Evolutionary conservation across 495 filamentous ascomycete species (phyloP).

Genomic region (Lasiosphaeriaceae sp.): DNA sequence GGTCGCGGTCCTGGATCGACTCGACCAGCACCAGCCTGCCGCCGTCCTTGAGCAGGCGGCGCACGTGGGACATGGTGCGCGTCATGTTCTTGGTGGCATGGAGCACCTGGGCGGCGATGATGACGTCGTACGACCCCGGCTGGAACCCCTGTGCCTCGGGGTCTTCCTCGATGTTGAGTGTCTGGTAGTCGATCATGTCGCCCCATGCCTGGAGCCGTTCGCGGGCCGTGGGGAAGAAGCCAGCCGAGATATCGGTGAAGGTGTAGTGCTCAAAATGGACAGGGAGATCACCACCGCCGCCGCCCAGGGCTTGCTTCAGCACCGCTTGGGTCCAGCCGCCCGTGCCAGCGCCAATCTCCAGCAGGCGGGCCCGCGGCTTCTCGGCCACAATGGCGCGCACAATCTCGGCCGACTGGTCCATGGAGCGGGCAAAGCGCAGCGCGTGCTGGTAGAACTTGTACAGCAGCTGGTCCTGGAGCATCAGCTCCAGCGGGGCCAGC

Average conservation of each 20-base stretch:
- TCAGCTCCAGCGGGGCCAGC: conserved; percentile 32
- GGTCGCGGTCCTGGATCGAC: conserved; percentile 14
- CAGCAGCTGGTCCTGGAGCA: conserved; percentile 30
- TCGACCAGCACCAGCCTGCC: conserved; percentile 33
- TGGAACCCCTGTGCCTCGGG: conserved; percentile 38
- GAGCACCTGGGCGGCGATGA: conserved; percentile 39
- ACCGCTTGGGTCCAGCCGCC: conserved; percentile 39
- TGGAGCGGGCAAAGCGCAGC: background rate
- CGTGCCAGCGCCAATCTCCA: conserved; percentile 40
- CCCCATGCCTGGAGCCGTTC: conserved; percentile 11
- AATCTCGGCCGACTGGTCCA: conserved; percentile 1
- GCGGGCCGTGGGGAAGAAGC: conserved; percentile 33
- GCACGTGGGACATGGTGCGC: conserved; percentile 38
- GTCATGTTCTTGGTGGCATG: conserved; percentile 43
- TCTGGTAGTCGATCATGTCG: conserved; percentile 39
- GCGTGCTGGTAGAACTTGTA: conserved; percentile 29
- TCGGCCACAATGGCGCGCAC: conserved; percentile 35
- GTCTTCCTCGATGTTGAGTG: conserved; percentile 41
- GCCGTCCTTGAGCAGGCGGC: conserved; percentile 43
- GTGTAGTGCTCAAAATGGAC: conserved; percentile 41
- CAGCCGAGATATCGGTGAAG: conserved; percentile 44
- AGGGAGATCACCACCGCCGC: too few relatives aligned
- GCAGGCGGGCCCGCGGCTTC: conserved; percentile 27
- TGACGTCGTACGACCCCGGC: conserved; percentile 43
- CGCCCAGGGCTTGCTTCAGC: conserved; percentile 10